A percentile compares a stretch with the other conserved stretches of the same genome.
These are phyloP conservation scores for Pseudovirgaria hyperparasitica DNA, from an alignment of 2,329 filamentous ascomycete genomes.

Conservation along the genomic window DNA sequence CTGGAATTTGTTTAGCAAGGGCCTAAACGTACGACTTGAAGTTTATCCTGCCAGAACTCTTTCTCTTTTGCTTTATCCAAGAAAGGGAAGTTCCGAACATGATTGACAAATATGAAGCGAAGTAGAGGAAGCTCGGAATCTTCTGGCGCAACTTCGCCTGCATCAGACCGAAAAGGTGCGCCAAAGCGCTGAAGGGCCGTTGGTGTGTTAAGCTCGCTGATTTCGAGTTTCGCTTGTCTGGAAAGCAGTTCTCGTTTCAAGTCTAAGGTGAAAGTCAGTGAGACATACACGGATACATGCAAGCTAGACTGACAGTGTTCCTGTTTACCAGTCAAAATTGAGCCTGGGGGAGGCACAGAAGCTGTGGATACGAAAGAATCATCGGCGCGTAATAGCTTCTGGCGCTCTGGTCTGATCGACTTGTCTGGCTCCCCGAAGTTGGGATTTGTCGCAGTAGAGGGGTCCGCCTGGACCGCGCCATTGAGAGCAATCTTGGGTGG, in stretches of 20 bases:
- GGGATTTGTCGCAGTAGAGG: no score
- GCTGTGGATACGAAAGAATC: constrained; percentile 24
- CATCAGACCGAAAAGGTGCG: constrained; percentile 84
- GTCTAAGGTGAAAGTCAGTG: constrained; percentile 40
- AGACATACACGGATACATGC: constrained; percentile 1
- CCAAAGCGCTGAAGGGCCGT: constrained; percentile 92
- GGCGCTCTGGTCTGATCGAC: no score
- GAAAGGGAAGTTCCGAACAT: constrained; percentile 96
- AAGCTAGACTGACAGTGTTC: constrained; percentile 64
- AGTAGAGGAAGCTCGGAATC: constrained; percentile 90
- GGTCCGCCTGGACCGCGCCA: no score
- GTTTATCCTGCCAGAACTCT: constrained; percentile 98
- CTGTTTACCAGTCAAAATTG: constrained; percentile 81
- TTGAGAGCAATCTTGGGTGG: no score
- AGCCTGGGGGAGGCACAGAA: constrained; percentile 40
- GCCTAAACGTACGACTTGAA: constrained; percentile 63
- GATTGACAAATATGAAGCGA: constrained; percentile 93
- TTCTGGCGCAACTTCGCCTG: constrained; percentile 81
- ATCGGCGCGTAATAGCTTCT: no score
- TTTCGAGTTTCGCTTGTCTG: constrained; percentile 80
- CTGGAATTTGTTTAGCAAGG: constrained; percentile 3
- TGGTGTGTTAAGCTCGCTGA: constrained; percentile 83
- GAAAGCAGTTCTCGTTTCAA: constrained; percentile 91
- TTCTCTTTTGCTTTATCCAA: constrained; percentile 94
- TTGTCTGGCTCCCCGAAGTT: no score